Evolutionary conservation across 2,329 filamentous ascomycete species (phyloP).

Genomic region (Sphaerulina vaccinii): DNA sequence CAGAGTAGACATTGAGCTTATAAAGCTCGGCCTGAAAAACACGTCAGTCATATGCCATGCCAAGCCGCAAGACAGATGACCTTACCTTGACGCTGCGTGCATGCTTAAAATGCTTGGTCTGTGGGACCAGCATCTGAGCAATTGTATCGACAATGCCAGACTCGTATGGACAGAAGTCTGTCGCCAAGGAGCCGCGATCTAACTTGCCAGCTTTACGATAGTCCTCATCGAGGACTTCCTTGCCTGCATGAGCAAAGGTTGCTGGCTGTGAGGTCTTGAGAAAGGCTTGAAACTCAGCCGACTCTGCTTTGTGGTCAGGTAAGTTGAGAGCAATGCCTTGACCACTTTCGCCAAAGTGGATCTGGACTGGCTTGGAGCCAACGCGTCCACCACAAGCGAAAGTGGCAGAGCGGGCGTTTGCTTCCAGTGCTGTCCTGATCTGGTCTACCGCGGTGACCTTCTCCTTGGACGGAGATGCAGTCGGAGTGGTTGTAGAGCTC

Average conservation of each 20-base stretch:
- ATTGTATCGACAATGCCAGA: conserved; percentile 54
- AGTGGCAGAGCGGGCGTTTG: background rate
- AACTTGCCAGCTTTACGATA: conserved; percentile 57
- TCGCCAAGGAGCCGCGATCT: conserved; percentile 46
- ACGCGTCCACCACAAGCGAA: conserved; percentile 12
- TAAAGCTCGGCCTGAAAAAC: conserved; percentile 54
- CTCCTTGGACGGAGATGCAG: too few relatives aligned
- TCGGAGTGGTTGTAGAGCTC: too few relatives aligned
- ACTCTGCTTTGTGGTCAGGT: background rate
- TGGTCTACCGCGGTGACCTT: too few relatives aligned
- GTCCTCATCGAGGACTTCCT: conserved; percentile 52
- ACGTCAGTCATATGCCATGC: background rate
- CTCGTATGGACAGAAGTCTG: conserved; percentile 53
- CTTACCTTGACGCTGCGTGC: background rate
- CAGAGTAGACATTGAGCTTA: conserved; percentile 53
- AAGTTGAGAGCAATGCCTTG: background rate
- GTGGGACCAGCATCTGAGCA: conserved; percentile 47
- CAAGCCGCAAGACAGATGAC: background rate
- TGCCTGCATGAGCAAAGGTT: conserved; percentile 47
- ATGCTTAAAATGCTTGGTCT: conserved; percentile 13
- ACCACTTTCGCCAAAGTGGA: conserved; percentile 8
- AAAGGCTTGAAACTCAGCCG: conserved; percentile 12
- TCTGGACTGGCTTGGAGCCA: background rate
- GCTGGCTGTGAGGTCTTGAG: conserved; percentile 42
- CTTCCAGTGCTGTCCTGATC: background rate